Conservation (phyloP, 768 basidiomycete genomes). For the Termitomyces sp. region DNA sequence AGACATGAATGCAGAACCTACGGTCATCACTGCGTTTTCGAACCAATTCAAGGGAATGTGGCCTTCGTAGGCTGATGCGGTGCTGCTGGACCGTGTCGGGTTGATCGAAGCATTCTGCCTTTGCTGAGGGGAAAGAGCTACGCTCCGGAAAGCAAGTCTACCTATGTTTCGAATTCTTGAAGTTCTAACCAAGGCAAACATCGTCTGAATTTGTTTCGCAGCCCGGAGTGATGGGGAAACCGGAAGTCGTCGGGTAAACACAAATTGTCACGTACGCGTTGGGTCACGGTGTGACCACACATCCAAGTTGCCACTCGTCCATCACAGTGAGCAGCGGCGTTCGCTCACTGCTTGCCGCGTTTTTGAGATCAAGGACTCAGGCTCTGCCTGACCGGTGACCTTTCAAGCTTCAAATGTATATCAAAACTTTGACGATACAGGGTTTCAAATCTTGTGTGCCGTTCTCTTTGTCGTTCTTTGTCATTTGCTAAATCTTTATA, state of each 20-base stretch:
- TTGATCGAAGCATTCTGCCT: background rate
- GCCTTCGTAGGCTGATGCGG: conserved; percentile 62
- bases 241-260: background rate
- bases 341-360: background rate
- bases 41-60: conserved; percentile 80
- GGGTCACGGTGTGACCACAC: conserved; percentile 6
- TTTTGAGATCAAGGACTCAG: background rate
- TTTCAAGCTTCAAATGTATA: conserved; percentile 50
- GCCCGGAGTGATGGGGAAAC: background rate
- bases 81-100: conserved; percentile 19
- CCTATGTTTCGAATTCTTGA: background rate
- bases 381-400: background rate
- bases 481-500: conserved; percentile 1
- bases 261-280: conserved; percentile 12
- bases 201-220: background rate
- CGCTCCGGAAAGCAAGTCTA: background rate
- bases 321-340: background rate
- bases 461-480: background rate
- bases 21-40: conserved; percentile 82
- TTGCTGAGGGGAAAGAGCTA: background rate
- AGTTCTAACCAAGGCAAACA: conserved; percentile 2
- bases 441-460: conserved; percentile 97
- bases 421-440: conserved; percentile 87
- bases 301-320: background rate
- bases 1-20: conserved; percentile 82